Conservation (phyloP, 2,329 filamentous ascomycete genomes). For the Akanthomyces muscarius region DNA sequence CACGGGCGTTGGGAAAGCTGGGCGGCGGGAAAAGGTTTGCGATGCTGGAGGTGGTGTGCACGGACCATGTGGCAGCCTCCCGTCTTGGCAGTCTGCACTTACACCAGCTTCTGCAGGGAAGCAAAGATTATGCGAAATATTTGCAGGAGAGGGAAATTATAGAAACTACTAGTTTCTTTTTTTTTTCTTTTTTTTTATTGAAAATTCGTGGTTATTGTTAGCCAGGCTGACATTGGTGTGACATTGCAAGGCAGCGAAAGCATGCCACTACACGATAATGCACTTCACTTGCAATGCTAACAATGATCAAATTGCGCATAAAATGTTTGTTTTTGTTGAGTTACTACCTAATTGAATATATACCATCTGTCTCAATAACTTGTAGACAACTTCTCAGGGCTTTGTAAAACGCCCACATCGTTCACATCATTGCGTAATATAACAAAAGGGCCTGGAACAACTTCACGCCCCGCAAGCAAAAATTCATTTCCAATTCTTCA, state of each 20-base stretch:
- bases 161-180: too few species aligned
- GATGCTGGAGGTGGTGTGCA: slow-evolving; percentile 1
- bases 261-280: too few species aligned
- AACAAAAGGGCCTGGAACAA: too few species aligned
- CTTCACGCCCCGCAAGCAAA: not conserved
- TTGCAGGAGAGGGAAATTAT: too few species aligned
- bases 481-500: not conserved
- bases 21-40: not conserved
- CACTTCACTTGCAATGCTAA: too few species aligned
- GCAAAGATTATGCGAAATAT: too few species aligned
- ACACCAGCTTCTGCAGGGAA: not conserved
- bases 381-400: not conserved
- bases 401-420: not conserved
- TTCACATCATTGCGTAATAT: not conserved
- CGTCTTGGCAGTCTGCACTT: not conserved
- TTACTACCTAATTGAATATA: not conserved
- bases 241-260: too few species aligned
- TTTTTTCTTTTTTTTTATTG: too few species aligned
- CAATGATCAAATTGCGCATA: too few species aligned
- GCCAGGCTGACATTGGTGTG: too few species aligned
- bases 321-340: not conserved
- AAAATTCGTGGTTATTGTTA: too few species aligned
- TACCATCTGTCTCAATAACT: not conserved
- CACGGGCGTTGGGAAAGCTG: not conserved
- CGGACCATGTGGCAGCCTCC: slow-evolving; percentile 5